Evolutionary conservation across 2,329 filamentous ascomycete genomes (phyloP), one percentile per base, ranked within the genome.

Genomic region (Apiospora aurea): DNA sequence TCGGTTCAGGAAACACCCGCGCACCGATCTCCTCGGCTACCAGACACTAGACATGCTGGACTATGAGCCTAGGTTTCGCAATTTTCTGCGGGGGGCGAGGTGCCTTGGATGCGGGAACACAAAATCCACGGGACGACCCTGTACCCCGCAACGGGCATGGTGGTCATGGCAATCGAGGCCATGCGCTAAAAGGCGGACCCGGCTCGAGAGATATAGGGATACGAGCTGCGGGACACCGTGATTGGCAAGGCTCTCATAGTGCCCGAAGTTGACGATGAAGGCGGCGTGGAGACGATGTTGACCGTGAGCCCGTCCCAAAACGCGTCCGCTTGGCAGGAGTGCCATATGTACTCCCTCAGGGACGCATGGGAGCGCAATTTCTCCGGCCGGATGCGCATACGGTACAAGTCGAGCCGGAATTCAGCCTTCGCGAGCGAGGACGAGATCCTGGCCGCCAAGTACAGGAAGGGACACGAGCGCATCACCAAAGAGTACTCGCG

Each of bases 51-150:
- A 46, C 16, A 53, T 16, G 8, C 38, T 10, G 4, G 29, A 38
- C 21, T n/a, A 34, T 16, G 53, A 70, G 34, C 71, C 71, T 21
- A 70, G 21, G 13, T 72, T 44, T 43, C 41, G 61, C 14, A 68
- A 72, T 2, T 86, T 86, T 72, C 80, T 88, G 47, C 83, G 85
- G 11, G 72, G 6, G 80, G 80, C 0, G 86, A 89, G 76, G 85
- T 85, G 67, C 86, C 87, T 0, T 89, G 87, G 87, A 80, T 89
- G 10, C 78, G 80, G 69, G 84, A 88, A 70, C 87, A 89, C 72
- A 82, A 85, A 29, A 82, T 89, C 8, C 85, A 87, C 71, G 85
- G 84, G 72, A 83, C 83, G 0, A 83, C 85, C 41, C 78, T 89
- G 18, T 88, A 87, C 68, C 87, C 87, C 2, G 86, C 85, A 2